A percentile compares a stretch with the other conserved stretches of the same genome.
Evolutionary conservation across 495 filamentous ascomycete species (phyloP).

Genomic region (Hyaloscypha bicolor): DNA sequence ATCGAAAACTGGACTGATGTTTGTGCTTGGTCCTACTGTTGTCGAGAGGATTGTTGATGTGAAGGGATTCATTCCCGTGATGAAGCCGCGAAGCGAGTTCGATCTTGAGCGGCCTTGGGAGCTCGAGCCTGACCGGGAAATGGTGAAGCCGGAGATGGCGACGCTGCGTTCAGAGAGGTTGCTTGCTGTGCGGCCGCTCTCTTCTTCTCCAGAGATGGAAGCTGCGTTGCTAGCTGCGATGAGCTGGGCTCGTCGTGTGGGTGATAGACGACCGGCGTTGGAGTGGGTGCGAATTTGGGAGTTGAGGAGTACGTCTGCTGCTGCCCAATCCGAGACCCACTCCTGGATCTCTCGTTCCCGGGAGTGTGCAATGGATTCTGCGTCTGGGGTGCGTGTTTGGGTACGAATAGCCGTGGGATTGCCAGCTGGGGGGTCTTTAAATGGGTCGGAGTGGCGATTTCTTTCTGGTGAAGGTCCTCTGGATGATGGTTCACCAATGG

Average conservation of each 20-base stretch:
- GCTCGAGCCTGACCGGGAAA: slow-evolving; percentile 26
- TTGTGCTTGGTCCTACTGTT: slow-evolving; percentile 15
- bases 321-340: slow-evolving; percentile 64
- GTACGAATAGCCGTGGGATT: background rate
- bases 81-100: slow-evolving; percentile 33
- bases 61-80: slow-evolving; percentile 29
- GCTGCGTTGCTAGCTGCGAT: slow-evolving; percentile 19
- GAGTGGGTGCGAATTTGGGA: slow-evolving; percentile 29
- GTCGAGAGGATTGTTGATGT: slow-evolving; percentile 13
- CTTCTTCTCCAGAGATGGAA: slow-evolving; percentile 38
- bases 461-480: slow-evolving; percentile 14
- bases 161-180: slow-evolving; percentile 52
- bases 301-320: slow-evolving; percentile 50
- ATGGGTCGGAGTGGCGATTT: slow-evolving; percentile 36
- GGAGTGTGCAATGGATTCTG: slow-evolving; percentile 23
- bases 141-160: slow-evolving; percentile 16
- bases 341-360: slow-evolving; percentile 52
- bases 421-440: slow-evolving; percentile 31
- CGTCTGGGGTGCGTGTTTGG: slow-evolving; percentile 5
- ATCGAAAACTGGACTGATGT: slow-evolving; percentile 22
- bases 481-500: slow-evolving; percentile 28
- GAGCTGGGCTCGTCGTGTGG: slow-evolving; percentile 28
- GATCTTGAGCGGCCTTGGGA: slow-evolving; percentile 28
- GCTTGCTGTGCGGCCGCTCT: slow-evolving; percentile 58
- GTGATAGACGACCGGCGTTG: slow-evolving; percentile 24